Evolutionary conservation across 345 rosid genomes (phyloP).

Genomic region (Salix suchowensis): DNA sequence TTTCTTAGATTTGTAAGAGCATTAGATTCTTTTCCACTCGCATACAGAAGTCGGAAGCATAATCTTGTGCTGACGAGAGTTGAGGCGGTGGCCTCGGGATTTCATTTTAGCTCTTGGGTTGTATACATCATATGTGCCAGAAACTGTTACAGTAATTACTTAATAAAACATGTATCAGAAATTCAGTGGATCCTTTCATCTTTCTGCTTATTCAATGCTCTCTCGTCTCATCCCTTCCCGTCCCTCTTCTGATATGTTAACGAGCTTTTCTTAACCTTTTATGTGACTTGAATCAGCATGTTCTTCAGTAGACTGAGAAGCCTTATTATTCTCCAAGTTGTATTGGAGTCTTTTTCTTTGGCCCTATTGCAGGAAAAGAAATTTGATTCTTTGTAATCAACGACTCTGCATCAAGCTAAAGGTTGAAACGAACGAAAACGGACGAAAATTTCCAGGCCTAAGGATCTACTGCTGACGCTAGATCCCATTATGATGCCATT

Average conservation of each 20-base stretch:
- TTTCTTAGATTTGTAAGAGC: not conserved
- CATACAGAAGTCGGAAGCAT: conserved; percentile 5
- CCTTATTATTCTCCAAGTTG: not conserved
- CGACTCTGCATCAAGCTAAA: not conserved
- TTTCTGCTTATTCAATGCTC: not conserved
- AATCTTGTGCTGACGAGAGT: conserved; percentile 2
- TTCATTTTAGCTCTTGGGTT: conserved; percentile 4
- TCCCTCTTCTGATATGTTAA: not conserved
- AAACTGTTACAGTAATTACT: conserved; percentile 8
- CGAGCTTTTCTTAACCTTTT: not conserved
- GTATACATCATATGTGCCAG: conserved; percentile 17
- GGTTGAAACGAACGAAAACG: not conserved
- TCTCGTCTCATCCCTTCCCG: not conserved
- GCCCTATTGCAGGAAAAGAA: not conserved
- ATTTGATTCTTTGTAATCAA: not conserved
- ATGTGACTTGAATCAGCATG: not conserved
- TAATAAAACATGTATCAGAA: conserved; percentile 1
- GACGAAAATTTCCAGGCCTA: not conserved
- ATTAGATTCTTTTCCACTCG: conserved; percentile 3
- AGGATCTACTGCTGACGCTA: not conserved
- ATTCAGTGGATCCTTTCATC: not conserved
- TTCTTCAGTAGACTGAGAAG: not conserved
- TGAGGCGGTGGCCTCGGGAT: not conserved
- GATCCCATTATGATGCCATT: not conserved
- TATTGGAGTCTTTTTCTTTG: not conserved